Conservation (phyloP, 2,329 filamentous ascomycete genomes). For the Talaromyces sp. region DNA sequence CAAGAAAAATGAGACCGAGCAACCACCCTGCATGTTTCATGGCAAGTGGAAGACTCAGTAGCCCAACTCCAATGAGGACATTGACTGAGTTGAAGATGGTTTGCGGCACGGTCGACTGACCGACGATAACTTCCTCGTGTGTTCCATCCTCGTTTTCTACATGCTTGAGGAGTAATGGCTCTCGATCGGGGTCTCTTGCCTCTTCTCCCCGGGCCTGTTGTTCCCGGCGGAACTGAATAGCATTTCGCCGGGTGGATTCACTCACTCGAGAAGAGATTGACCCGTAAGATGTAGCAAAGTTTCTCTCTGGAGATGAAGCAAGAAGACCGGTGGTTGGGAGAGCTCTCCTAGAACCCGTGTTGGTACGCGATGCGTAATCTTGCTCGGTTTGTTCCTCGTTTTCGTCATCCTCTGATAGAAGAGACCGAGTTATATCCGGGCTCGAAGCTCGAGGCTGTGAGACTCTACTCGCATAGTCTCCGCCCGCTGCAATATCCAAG, state of each 20-base stretch:
- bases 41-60: conserved; percentile 85
- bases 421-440: conserved; percentile 30
- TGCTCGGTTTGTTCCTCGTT: conserved; percentile 25
- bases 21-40: conserved; percentile 88
- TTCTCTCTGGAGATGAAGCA: conserved; percentile 68
- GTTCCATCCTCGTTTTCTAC: conserved; percentile 83
- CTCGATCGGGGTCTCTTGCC: conserved; percentile 61
- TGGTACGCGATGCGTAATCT: conserved; percentile 4
- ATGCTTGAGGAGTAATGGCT: conserved; percentile 83
- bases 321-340: conserved; percentile 24
- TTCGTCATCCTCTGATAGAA: conserved; percentile 35
- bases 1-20: conserved; percentile 73
- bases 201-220: conserved; percentile 50
- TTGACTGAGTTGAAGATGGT: conserved; percentile 97
- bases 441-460: conserved; percentile 30
- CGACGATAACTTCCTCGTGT: conserved; percentile 80
- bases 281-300: conserved; percentile 67
- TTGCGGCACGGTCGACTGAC: conserved; percentile 92
- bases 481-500: conserved; percentile 23
- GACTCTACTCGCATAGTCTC: conserved; percentile 22
- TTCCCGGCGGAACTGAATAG: conserved; percentile 57
- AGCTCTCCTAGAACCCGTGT: conserved; percentile 19
- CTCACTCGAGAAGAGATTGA: conserved; percentile 61
- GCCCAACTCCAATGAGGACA: conserved; percentile 84
- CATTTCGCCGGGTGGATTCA: conserved; percentile 59